These are phyloP conservation scores for Cochlearia excelsa DNA, from an alignment of 345 rosid species.

Conservation along the genomic window DNA sequence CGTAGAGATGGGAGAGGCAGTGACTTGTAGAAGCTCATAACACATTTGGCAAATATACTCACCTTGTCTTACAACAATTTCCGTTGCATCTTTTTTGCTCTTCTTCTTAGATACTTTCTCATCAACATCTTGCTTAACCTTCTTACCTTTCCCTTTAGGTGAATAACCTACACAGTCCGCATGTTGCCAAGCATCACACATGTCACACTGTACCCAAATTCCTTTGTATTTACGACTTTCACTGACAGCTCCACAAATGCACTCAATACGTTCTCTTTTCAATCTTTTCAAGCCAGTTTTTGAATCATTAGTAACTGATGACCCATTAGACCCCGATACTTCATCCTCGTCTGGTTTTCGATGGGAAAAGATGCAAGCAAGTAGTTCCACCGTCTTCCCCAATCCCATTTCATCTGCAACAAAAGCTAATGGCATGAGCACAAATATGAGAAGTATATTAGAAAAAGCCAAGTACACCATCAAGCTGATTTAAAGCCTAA, in stretches of 20 bases:
- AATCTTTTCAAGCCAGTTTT: conserved; percentile 51
- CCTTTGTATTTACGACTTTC: conserved; percentile 76
- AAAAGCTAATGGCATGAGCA: conserved; percentile 16
- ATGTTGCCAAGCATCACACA: conserved; percentile 99
- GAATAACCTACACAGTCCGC: conserved; percentile 96
- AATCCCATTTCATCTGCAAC: conserved; percentile 95
- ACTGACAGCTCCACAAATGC: conserved; percentile 92
- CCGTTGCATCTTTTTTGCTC: conserved; percentile 49
- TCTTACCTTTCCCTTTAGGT: conserved; percentile 54
- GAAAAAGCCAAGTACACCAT: conserved; percentile 13
- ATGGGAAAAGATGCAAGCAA: conserved; percentile 84
- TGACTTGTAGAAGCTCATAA: conserved; percentile 68
- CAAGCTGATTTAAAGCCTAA: background rate
- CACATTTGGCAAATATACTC: conserved; percentile 73
- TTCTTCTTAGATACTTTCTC: conserved; percentile 34
- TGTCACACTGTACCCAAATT: conserved; percentile 94
- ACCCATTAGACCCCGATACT: conserved; percentile 27
- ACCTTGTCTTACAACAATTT: conserved; percentile 66
- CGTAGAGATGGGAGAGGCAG: conserved; percentile 69
- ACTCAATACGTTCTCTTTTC: conserved; percentile 90
- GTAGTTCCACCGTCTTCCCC: conserved; percentile 94
- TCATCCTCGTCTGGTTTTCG: conserved; percentile 50
- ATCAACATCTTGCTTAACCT: conserved; percentile 33
- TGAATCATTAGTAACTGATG: conserved; percentile 37
- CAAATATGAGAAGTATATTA: background rate